Base-by-base conservation (phyloP, 352 stramenopile genomes). In the Phytophthora colocasiae region DNA sequence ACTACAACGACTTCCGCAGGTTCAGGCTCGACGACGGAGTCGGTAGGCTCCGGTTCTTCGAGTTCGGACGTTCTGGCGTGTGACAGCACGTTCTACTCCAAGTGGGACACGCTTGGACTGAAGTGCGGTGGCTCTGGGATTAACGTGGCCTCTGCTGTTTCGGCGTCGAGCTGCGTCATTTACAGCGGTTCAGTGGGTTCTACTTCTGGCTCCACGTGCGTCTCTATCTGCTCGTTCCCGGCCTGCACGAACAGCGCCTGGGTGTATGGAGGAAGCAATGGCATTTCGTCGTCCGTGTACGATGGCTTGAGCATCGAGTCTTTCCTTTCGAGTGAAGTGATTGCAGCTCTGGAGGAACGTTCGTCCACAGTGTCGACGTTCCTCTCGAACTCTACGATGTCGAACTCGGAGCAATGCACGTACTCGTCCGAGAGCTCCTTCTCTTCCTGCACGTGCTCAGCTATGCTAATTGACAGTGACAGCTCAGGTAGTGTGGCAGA, bases 211-310 rank as follows among this genome's bases (percentile, higher is more conserved):
- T 82, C 77, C 31, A 79, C 85, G 15, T 95, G 87, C 15, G 77
- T 95, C 27, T 93, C 87, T 8, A 92, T 90, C 34, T 95, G 87
- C 51, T 85, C 78, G 15, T 93, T 95, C 65, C 85, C 87, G 1
- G 80, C 77, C 12, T 95, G 87, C 59, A 83, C 60, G 17, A 69
- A 85, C 57, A 69, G 58, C 44, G 49, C 48, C 9, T 95, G 87
- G 87, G 75, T 79, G 12, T 95, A 95, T 69, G 72, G 73, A 22
- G 61, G 63, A 32, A 56, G 67, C 43, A 90, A 91, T 58, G 87
- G 87, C 17, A 78, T 95, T 27, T 65, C 78, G 31, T 92, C 84
- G 39, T 77, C 75, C 8, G 76, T 95, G 14, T 95, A 95, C 69
- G 57, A 78, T 27, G 78, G 51, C 0, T 58, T 84, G 24, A 74